Evolutionary conservation across 2,329 filamentous ascomycete species (phyloP).

Genomic region (Ophiostoma perfectum): DNA sequence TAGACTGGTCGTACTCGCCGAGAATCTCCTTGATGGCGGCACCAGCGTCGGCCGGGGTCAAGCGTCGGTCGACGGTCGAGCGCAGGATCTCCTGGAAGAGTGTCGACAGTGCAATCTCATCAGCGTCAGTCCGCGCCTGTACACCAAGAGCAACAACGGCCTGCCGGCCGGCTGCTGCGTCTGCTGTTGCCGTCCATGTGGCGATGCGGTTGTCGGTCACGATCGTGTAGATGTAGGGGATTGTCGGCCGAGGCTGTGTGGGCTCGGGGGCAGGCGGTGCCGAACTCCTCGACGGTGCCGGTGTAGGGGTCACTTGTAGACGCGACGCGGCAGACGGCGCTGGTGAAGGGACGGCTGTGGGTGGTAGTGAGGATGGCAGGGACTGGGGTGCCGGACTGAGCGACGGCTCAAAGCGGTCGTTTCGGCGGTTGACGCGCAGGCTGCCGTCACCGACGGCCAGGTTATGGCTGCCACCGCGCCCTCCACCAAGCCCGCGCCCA

Average conservation of each 20-base stretch:
- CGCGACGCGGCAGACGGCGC: not conserved
- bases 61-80: constrained; percentile 62
- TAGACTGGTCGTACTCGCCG: constrained; percentile 12
- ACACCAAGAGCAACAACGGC: constrained; percentile 61
- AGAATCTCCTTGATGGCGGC: constrained; percentile 68
- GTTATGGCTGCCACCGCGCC: not conserved
- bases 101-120: constrained; percentile 61
- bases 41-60: constrained; percentile 66
- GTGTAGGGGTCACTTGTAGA: not conserved
- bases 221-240: constrained; percentile 64
- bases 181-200: constrained; percentile 57
- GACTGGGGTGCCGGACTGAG: not conserved
- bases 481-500: not conserved
- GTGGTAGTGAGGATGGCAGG: not conserved
- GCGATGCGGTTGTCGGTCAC: constrained; percentile 64
- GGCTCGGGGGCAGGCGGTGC: not conserved
- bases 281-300: not conserved
- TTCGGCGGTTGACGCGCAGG: not conserved
- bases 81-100: constrained; percentile 83
- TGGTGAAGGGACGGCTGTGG: not conserved
- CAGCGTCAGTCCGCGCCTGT: constrained; percentile 60
- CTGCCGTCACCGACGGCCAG: not conserved
- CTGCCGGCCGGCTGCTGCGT: constrained; percentile 50
- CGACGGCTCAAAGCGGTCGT: not conserved
- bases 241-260: constrained; percentile 15